These are phyloP conservation scores for Microglena sp. DNA, from an alignment of 139 green algal genomes.

Conservation along the genomic window DNA sequence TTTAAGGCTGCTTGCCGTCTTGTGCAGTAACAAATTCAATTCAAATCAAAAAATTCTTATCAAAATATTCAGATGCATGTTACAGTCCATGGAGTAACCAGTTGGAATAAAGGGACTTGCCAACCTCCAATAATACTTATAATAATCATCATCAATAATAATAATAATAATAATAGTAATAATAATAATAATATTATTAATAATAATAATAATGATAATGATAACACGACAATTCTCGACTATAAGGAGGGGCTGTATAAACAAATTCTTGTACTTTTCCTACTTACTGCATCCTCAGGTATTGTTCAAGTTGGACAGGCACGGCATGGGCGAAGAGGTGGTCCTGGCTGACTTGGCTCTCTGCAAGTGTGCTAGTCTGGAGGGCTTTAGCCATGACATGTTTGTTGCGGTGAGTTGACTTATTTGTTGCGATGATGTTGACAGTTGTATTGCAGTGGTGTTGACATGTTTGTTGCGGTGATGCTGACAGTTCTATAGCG, in stretches of 20 bases:
- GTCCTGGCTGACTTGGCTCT: constrained; percentile 42
- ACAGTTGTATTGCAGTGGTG: too few relatives aligned
- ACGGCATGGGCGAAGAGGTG: constrained; percentile 68
- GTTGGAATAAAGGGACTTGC: too few relatives aligned
- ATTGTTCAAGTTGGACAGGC: constrained; percentile 91
- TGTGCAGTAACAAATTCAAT: too few relatives aligned
- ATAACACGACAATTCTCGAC: not conserved
- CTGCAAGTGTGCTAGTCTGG: constrained; percentile 44
- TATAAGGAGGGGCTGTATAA: not conserved
- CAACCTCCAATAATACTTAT: too few relatives aligned
- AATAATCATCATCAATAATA: too few relatives aligned
- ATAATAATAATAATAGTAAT: too few relatives aligned
- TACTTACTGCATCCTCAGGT: constrained; percentile 31
- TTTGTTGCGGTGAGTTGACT: constrained; percentile 62
- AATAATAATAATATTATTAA: too few relatives aligned
- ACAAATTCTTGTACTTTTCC: not conserved
- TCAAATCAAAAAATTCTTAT: too few relatives aligned
- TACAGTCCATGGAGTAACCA: too few relatives aligned
- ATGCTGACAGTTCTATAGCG: constrained; percentile 77
- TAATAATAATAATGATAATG: not conserved
- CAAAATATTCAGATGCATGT: too few relatives aligned
- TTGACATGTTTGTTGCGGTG: constrained; percentile 60
- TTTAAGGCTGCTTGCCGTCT: too few relatives aligned
- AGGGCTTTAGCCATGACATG: constrained; percentile 71
- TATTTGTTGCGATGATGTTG: too few relatives aligned